Evolutionary conservation across 805 yeast species (phyloP), one percentile per base, ranked within the genome.

Genomic region (Kluyveromyces aestuarii): DNA sequence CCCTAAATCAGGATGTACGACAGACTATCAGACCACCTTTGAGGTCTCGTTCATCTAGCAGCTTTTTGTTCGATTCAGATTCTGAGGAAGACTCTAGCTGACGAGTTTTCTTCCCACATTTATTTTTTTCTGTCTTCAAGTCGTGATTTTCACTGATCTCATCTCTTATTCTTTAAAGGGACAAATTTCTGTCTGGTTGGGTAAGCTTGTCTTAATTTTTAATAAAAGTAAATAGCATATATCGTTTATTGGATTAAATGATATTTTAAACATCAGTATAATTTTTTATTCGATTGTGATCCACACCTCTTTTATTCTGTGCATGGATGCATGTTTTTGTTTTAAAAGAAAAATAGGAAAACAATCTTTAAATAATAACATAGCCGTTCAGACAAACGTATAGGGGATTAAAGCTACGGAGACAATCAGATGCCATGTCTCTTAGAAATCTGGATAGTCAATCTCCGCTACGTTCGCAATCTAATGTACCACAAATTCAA

Each of bases 51-150:
- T 55, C 64, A 0, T 52, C 57, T 2, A 55, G 57, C 27, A 61
- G 53, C 45, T 63, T 63, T 44, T 58, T 62, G 27, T 60, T 63
- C 47, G 55, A 54, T 41, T 64, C 68, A 2, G 67, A 63, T 35
- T 61, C 66, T 38, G 67, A 58, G 11, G 35, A 30, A 10, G 35
- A 30, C 35, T 11, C 35, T 10, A 30, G 11, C 11, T 30, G 14
- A 30, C 35, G 14, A 7, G 35, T 30, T 11, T 30, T 30, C 35
- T 30, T 30, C 35, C 14, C 25, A 21, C 6, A 7, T 30, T 13
- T 13, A 30, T 30, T 30, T 30, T 13, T 30, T 13, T 13, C 35
- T 30, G 14, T 30, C 7, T 8, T 30, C 2, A 30, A 30, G 7
- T 30, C 35, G 7, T 13, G 8, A 11, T 30, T 30, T 30, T 13